These are phyloP conservation scores for Diaporthe sp. DNA, from an alignment of 2,329 filamentous ascomycete species.

Conservation along the genomic window DNA sequence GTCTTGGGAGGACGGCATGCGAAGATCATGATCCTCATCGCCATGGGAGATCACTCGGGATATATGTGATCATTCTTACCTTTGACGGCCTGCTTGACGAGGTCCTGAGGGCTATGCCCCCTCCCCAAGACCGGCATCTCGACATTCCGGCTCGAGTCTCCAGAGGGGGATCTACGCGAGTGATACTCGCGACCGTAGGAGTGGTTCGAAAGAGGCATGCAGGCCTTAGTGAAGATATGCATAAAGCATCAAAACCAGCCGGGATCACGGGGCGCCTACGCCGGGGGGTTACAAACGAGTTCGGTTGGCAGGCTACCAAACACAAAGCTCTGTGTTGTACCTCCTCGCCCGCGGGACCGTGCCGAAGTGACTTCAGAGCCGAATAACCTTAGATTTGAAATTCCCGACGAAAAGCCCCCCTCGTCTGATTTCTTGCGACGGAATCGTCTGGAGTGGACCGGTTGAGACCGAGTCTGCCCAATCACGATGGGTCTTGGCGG, in stretches of 20 bases:
- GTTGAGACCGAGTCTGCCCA: slow-evolving; percentile 4
- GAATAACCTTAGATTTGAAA: slow-evolving; percentile 30
- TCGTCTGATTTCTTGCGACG: slow-evolving; percentile 30
- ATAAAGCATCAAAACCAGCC: slow-evolving; percentile 4
- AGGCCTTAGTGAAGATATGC: slow-evolving; percentile 3
- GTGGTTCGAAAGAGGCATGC: slow-evolving; percentile 16
- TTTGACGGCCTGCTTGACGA: background rate
- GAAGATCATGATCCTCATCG: slow-evolving; percentile 34
- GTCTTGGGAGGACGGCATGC: slow-evolving; percentile 28
- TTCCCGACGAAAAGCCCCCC: slow-evolving; percentile 3
- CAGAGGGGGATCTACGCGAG: slow-evolving; percentile 21
- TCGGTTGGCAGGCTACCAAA: slow-evolving; percentile 29
- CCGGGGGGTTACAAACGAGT: background rate
- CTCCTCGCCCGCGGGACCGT: background rate
- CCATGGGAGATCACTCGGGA: slow-evolving; percentile 13
- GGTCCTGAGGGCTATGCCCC: background rate
- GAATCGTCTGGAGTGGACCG: background rate
- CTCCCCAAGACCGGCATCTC: slow-evolving; percentile 19
- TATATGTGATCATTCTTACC: slow-evolving; percentile 22
- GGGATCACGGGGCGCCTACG: slow-evolving; percentile 22
- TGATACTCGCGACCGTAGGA: slow-evolving; percentile 6
- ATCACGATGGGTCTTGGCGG: slow-evolving; percentile 44
- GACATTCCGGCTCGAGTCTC: slow-evolving; percentile 27
- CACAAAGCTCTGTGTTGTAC: slow-evolving; percentile 3
- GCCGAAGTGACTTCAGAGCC: background rate